phyloP scores from a whole-genome alignment of 2,329 filamentous ascomycete species.

The Gnomoniopsis sp. region DNA sequence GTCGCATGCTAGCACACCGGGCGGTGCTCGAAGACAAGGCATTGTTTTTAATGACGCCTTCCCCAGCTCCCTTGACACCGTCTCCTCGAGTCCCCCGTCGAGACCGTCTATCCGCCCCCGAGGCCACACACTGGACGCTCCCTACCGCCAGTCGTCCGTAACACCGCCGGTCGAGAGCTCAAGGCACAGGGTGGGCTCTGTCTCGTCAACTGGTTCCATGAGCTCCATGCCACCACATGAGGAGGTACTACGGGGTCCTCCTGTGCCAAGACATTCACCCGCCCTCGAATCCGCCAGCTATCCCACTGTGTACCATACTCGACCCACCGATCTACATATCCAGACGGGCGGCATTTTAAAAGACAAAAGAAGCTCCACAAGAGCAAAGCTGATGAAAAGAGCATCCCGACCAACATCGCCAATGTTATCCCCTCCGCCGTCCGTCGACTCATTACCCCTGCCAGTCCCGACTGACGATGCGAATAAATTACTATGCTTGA shows the following conservation, averaged over 20 bases:
- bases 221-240: slow-evolving; percentile 51
- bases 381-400: slow-evolving; percentile 53
- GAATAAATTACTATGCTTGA: slow-evolving; percentile 68
- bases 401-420: slow-evolving; percentile 57
- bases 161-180: slow-evolving; percentile 38
- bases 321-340: slow-evolving; percentile 33
- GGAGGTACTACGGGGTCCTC: slow-evolving; percentile 31
- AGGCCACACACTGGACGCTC: slow-evolving; percentile 57
- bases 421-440: slow-evolving; percentile 49
- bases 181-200: slow-evolving; percentile 66
- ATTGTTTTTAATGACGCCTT: slow-evolving; percentile 59
- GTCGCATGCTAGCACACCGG: slow-evolving; percentile 23
- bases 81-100: slow-evolving; percentile 38
- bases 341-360: slow-evolving; percentile 30
- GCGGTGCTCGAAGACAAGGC: slow-evolving; percentile 42
- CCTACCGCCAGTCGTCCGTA: slow-evolving; percentile 41
- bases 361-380: slow-evolving; percentile 44
- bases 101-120: slow-evolving; percentile 44
- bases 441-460: slow-evolving; percentile 56
- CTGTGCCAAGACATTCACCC: slow-evolving; percentile 38
- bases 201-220: slow-evolving; percentile 60
- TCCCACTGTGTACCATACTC: slow-evolving; percentile 34
- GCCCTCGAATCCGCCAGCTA: slow-evolving; percentile 41
- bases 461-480: slow-evolving; percentile 65
- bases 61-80: slow-evolving; percentile 46